These are phyloP conservation scores for Phytopythium vexans DNA, from an alignment of 352 stramenopile species.

Conservation along the genomic window DNA sequence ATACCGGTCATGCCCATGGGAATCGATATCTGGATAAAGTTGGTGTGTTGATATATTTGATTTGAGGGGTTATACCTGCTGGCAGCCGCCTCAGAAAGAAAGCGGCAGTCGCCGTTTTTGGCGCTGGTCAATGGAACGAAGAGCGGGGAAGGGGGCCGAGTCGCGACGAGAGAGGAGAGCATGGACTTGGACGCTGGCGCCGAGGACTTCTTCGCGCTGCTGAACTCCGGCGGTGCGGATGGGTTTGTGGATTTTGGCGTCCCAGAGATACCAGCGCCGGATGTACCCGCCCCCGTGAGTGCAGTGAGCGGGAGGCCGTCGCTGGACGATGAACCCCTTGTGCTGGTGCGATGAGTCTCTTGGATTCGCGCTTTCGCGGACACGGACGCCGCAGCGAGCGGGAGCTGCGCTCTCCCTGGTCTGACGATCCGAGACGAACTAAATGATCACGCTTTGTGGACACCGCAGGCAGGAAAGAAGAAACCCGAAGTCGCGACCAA, in stretches of 20 bases:
- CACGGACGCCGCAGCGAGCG: too few species aligned
- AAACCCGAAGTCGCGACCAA: conserved; percentile 40
- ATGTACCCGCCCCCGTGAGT: conserved; percentile 4
- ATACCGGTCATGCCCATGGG: conserved; percentile 27
- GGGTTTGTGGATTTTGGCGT: conserved; percentile 55
- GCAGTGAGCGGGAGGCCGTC: conserved; percentile 6
- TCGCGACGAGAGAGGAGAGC: background rate
- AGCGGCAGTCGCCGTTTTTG: conserved; percentile 3
- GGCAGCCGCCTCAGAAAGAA: background rate
- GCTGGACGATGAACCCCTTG: conserved; percentile 32
- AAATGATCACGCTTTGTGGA: too few species aligned
- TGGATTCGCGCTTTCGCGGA: background rate
- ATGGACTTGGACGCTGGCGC: conserved; percentile 80
- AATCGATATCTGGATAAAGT: background rate
- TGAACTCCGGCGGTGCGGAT: conserved; percentile 62
- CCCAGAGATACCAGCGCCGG: conserved; percentile 27
- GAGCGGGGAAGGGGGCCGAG: background rate
- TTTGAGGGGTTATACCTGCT: background rate
- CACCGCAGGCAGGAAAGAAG: conserved; percentile 24
- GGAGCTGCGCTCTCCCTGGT: too few species aligned
- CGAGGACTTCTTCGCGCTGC: conserved; percentile 79
- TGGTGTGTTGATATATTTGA: background rate
- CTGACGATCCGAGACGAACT: too few species aligned
- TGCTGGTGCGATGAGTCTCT: conserved; percentile 13
- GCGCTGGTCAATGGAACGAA: background rate